These are phyloP conservation scores for Lunularia cruciata DNA, from an alignment of 225 moss, liverwort and hornwort species.

Conservation along the genomic window DNA sequence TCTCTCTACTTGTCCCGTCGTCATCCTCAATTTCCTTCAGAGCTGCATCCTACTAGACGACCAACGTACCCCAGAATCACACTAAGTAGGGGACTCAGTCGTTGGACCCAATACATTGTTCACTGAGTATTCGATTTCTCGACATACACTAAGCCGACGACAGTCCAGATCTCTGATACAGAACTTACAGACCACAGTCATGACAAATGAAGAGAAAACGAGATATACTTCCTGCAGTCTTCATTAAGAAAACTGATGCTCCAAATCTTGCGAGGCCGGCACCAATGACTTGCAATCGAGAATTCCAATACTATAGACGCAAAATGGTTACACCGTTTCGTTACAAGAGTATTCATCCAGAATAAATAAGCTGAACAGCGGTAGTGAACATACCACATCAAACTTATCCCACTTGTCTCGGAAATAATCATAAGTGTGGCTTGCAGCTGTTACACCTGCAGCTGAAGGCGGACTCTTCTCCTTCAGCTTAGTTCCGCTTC, in stretches of 20 bases:
- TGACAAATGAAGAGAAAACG: no score
- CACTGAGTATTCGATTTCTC: no score
- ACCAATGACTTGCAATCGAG: neutral
- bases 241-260: no score
- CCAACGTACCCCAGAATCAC: slow-evolving; percentile 17
- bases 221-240: no score
- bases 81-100: slow-evolving; percentile 4
- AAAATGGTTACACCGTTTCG: no score
- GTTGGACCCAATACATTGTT: neutral
- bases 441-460: slow-evolving; percentile 37
- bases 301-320: no score
- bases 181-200: no score
- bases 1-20: slow-evolving; percentile 10
- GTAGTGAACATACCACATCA: slow-evolving; percentile 68
- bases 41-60: slow-evolving; percentile 95
- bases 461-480: slow-evolving; percentile 7
- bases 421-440: slow-evolving; percentile 76
- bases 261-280: neutral
- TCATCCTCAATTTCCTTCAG: slow-evolving; percentile 67
- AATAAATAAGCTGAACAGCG: neutral
- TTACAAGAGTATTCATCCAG: neutral
- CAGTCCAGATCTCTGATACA: no score
- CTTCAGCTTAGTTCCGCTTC: neutral
- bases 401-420: slow-evolving; percentile 89
- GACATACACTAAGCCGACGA: no score